Evolutionary conservation across 1,284 basidiomycete genomes (phyloP), one percentile per base, ranked within the genome.

Genomic region (Moniliophthora roreri): DNA sequence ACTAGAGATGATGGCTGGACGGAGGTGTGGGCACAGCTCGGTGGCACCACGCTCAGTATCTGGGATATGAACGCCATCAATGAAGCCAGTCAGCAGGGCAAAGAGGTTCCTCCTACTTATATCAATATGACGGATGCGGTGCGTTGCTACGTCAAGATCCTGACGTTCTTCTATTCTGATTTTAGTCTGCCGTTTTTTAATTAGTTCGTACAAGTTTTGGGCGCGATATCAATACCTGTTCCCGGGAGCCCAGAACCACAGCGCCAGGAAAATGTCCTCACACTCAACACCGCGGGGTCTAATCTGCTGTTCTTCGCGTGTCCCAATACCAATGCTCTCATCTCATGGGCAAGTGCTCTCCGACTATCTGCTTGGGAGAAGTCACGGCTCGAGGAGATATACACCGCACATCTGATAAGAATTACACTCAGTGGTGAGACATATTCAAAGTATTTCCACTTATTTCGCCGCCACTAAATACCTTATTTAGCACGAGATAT

Each of bases 351-450:
- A 16, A 88, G 92, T 20, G 94, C 94, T 5, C 80, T 99, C 36
- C 87, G 97, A 15, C 80, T 99, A 6, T 86, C 91, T 7, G 84
- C 91, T 48, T 99, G 95, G 94, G 96, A 99, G 70, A 94, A 97
- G 62, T 91, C 93, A 1, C 85, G 95, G 23, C 79, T 98, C 20
- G 95, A 98, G 69, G 96, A 98, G 71, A 94, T 99, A 55, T 99
- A 99, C 69, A 98, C 96, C 0, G 95, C 95, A 1, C 93, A 98
- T 72, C 75, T 98, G 42, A 82, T 95, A 59, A 81, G 93, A 48
- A 89, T 91, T 69, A 84, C 83, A 34, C 64, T 88, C 18, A 71
- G 74, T 60, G 65, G 72, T 72, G 60, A 28, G 47, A 16, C 26
- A 26, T 55, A 28, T 26, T n/a, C 7, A 15, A 20, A 24, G 24